phyloP scores from a whole-genome alignment of 129 eudicot species.

The Chrysanthemum seticuspe region DNA sequence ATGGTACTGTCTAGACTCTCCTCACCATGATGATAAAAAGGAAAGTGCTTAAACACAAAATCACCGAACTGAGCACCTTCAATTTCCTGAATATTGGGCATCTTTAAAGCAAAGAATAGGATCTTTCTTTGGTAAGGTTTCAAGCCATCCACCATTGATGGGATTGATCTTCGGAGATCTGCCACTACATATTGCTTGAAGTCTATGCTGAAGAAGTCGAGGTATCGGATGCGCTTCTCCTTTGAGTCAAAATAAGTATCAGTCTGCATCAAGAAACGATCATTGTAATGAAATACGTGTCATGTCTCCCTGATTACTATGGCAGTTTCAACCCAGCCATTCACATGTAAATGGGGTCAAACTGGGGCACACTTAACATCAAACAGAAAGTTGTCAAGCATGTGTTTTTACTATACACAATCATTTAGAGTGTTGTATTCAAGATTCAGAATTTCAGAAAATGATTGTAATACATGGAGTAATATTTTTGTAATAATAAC shows the following conservation, averaged over 20 bases:
- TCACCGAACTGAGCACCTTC: conserved; percentile 51
- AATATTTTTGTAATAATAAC: no score
- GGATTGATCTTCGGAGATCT: conserved; percentile 61
- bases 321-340: no score
- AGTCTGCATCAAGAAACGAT: conserved; percentile 40
- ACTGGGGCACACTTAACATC: no score
- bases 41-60: conserved; percentile 51
- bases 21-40: conserved; percentile 72
- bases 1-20: conserved; percentile 58
- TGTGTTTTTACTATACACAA: no score
- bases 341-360: no score
- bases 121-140: conserved; percentile 75
- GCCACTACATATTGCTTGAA: conserved; percentile 53
- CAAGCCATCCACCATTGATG: conserved; percentile 69
- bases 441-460: no score
- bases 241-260: conserved; percentile 52
- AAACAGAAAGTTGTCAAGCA: no score
- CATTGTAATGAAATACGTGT: neutral
- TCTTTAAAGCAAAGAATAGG: conserved; percentile 61
- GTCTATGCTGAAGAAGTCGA: conserved; percentile 69
- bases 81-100: conserved; percentile 29
- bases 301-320: no score
- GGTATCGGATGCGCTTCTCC: conserved; percentile 47
- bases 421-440: no score
- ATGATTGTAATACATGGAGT: no score